Base-by-base conservation (phyloP, 495 filamentous ascomycete species). In the Podospora australis region DNA sequence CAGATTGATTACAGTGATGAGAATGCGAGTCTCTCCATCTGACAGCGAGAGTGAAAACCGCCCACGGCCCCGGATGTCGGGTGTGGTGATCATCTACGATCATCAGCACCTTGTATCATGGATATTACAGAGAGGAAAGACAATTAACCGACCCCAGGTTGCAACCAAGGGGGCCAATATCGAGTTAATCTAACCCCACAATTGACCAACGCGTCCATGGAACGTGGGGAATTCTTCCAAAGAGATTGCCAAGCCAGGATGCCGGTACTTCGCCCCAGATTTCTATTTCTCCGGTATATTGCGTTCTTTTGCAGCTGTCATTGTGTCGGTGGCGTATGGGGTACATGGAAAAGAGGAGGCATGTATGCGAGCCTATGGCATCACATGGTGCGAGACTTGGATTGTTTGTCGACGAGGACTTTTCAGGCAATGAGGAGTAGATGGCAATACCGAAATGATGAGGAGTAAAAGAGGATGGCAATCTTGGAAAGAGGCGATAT, bases 221-320 rank as follows among this genome's bases (percentile, higher is more conserved):
- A 40, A 40, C 38, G 17, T 40, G 38, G 21, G 38, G 17, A 19
- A 40, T 40, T 40, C 38, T 40, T 40, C 38, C 38, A 40, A 20
- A 40, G 38, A 21, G 38, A 40, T 20, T n/a, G 38, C 38, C 38
- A 40, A 40, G 38, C 38, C n/a, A n/a, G n/a, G 7, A 40, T 40
- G 38, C 38, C 38, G 38, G 38, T 40, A 40, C 38, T 40, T 40
- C 20, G 20, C 38, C 38, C 20, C 21, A n/a, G n/a, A n/a, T n/a
- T n/a, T n/a, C 6, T 20, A 21, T 40, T 40, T 40, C 38, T 40
- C 38, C 38, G 38, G 17, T 40, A 40, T 4, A 40, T 40, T 40
- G 38, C 16, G n/a, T n/a, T 20, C 1, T 40, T 40, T 17, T 36
- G 32, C n/a, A 17, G 32, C 32, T 36, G 14, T 6, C 32, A 36